These are phyloP conservation scores for Parasitella parasitica DNA, from an alignment of 371 early-diverging fungal species.

Conservation along the genomic window DNA sequence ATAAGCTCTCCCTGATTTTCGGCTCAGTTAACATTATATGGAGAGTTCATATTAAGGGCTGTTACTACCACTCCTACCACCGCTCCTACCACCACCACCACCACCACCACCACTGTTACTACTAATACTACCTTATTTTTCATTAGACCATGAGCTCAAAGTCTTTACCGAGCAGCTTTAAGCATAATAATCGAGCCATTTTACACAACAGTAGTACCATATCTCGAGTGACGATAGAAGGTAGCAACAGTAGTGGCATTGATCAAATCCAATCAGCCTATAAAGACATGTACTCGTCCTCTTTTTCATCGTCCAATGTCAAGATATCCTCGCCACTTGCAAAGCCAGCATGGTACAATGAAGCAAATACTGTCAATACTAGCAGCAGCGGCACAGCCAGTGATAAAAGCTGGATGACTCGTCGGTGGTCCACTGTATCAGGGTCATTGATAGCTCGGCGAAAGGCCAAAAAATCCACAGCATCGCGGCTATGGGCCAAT, in stretches of 20 bases:
- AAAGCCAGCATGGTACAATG: neutral
- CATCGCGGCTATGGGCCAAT: slow-evolving; percentile 5
- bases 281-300: neutral
- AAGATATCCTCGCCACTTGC: slow-evolving; percentile 7
- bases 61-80: neutral
- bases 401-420: slow-evolving; percentile 10
- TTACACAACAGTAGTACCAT: neutral
- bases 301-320: slow-evolving; percentile 1
- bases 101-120: too few relatives aligned
- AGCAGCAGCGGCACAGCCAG: neutral
- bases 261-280: neutral
- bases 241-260: neutral
- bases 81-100: neutral
- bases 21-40: neutral
- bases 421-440: slow-evolving; percentile 22
- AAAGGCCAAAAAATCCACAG: neutral
- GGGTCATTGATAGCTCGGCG: neutral
- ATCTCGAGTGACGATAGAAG: neutral
- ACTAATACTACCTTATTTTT: neutral
- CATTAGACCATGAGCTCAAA: neutral
- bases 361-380: neutral
- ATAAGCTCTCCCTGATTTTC: neutral
- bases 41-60: neutral
- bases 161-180: slow-evolving; percentile 3
- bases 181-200: neutral